These are phyloP conservation scores for Hypoxylon sp. DNA, from an alignment of 2,329 filamentous ascomycete genomes.

Conservation along the genomic window DNA sequence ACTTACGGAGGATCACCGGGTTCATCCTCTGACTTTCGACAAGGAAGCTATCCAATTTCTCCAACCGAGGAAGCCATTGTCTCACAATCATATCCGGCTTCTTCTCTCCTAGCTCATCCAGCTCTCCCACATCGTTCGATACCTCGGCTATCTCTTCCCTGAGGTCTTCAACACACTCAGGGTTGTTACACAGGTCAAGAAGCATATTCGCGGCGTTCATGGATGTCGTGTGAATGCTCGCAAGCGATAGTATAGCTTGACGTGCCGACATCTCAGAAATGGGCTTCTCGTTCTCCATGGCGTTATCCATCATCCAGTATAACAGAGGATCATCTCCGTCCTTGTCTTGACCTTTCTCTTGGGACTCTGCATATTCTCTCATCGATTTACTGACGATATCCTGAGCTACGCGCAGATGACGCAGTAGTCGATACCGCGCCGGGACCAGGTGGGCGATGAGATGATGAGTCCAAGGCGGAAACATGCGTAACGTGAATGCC, in stretches of 20 bases:
- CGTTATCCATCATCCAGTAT: conserved; percentile 25
- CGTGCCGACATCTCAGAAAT: background rate
- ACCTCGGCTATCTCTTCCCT: conserved; percentile 20
- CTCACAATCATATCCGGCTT: background rate
- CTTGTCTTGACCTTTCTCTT: background rate
- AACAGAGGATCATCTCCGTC: conserved; percentile 18
- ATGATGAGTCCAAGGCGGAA: conserved; percentile 22
- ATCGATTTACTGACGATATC: conserved; percentile 9
- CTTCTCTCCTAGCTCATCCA: background rate
- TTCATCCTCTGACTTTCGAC: background rate
- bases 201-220: conserved; percentile 11
- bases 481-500: conserved; percentile 23
- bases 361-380: conserved; percentile 5
- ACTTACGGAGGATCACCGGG: background rate
- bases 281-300: conserved; percentile 4
- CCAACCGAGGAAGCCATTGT: background rate
- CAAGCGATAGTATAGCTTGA: conserved; percentile 18
- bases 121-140: background rate
- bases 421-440: conserved; percentile 3
- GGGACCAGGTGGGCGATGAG: conserved; percentile 50
- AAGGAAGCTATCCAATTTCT: background rate
- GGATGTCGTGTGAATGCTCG: conserved; percentile 15
- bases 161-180: conserved; percentile 21
- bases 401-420: background rate
- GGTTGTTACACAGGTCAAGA: conserved; percentile 28